phyloP scores from a whole-genome alignment of 2,329 filamentous ascomycete genomes.

The Monosporascus ibericus region DNA sequence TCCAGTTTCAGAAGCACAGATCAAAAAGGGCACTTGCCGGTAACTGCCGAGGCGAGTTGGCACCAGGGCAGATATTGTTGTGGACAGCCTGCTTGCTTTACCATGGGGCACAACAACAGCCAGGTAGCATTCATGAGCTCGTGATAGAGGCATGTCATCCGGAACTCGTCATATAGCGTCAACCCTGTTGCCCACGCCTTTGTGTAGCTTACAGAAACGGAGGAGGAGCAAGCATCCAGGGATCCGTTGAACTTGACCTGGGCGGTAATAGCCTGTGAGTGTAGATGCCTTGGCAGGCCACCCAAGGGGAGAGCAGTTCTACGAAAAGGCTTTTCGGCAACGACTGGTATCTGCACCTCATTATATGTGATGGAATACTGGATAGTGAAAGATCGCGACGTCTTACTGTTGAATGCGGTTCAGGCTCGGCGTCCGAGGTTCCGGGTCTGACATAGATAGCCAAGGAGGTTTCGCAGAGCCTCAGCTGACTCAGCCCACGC shows the following conservation, averaged over 20 bases:
- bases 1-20: no score
- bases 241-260: no score
- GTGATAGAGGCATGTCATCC: neutral
- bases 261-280: neutral
- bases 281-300: neutral
- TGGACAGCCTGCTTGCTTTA: neutral
- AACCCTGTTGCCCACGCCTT: neutral
- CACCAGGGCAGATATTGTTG: no score
- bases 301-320: no score
- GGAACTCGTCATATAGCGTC: neutral
- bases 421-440: neutral
- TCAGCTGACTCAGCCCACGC: neutral
- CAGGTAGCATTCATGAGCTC: neutral
- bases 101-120: neutral
- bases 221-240: no score
- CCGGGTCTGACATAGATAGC: neutral
- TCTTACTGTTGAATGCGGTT: neutral
- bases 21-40: no score
- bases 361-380: neutral
- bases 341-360: neutral
- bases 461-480: neutral
- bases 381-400: neutral
- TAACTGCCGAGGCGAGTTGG: no score
- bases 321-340: no score
- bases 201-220: neutral